Conservation (phyloP, 768 basidiomycete genomes). For the Xerocomellus intermedius region DNA sequence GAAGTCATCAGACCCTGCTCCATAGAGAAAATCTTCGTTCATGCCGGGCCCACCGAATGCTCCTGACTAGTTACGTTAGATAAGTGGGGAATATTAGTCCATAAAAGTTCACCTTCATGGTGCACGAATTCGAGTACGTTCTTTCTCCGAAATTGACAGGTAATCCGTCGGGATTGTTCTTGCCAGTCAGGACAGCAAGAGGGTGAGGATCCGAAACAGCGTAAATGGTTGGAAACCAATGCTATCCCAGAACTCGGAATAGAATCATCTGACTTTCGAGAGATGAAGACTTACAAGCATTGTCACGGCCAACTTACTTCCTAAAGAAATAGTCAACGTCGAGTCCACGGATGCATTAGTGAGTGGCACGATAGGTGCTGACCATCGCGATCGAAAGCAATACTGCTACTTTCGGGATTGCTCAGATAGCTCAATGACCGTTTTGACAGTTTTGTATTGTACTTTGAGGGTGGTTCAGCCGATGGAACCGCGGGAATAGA, state of each 20-base stretch:
- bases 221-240: conserved; percentile 72
- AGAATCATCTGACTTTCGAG: background rate
- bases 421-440: conserved; percentile 38
- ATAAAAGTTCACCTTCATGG: conserved; percentile 60
- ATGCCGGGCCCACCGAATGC: conserved; percentile 65
- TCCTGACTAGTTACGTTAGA: conserved; percentile 53
- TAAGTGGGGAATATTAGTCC: background rate
- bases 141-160: conserved; percentile 45
- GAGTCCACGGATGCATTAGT: background rate
- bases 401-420: conserved; percentile 67
- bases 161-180: conserved; percentile 53
- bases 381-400: conserved; percentile 70
- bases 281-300: conserved; percentile 51
- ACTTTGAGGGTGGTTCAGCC: conserved; percentile 40
- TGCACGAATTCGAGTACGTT: conserved; percentile 69
- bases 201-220: conserved; percentile 64
- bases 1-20: conserved; percentile 83
- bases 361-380: conserved; percentile 6
- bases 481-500: conserved; percentile 7
- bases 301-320: conserved; percentile 61
- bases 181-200: conserved; percentile 64
- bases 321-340: conserved; percentile 33
- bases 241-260: conserved; percentile 37
- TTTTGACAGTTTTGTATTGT: conserved; percentile 46
- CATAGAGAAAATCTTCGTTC: conserved; percentile 57